phyloP scores from a whole-genome alignment of 2,329 filamentous ascomycete species.

The Aspergillus persii region DNA sequence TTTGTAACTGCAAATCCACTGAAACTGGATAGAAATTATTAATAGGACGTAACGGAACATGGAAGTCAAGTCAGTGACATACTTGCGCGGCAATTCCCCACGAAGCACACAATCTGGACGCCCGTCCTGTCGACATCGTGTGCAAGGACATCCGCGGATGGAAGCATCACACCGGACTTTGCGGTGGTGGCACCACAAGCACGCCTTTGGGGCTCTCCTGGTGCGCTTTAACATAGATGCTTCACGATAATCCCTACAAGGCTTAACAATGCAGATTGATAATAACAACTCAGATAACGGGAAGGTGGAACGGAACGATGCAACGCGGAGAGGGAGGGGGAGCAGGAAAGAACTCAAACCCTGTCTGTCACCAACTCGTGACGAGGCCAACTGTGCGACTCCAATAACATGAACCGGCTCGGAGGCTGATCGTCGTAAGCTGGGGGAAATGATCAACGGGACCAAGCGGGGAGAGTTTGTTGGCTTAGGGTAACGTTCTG shows the following conservation, averaged over 20 bases:
- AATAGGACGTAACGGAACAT: background rate
- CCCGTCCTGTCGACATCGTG: slow-evolving; percentile 54
- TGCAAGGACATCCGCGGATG: slow-evolving; percentile 44
- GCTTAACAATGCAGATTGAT: background rate
- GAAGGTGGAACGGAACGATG: background rate
- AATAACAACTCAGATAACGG: background rate
- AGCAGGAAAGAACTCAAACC: background rate
- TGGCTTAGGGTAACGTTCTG: background rate
- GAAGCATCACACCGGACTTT: slow-evolving; percentile 34
- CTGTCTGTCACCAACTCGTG: background rate
- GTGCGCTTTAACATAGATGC: slow-evolving; percentile 22
- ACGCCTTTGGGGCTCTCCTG: slow-evolving; percentile 32
- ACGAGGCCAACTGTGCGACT: background rate
- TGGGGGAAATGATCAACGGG: background rate
- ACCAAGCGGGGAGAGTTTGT: background rate
- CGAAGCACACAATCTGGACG: slow-evolving; percentile 34
- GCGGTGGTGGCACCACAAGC: slow-evolving; percentile 33
- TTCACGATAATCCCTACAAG: background rate
- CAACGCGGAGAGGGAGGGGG: background rate
- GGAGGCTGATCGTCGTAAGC: background rate
- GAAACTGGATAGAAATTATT: slow-evolving; percentile 1
- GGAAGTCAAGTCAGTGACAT: background rate
- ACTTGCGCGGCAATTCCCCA: slow-evolving; percentile 35
- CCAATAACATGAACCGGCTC: background rate
- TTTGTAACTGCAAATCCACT: slow-evolving; percentile 5